A percentile compares a stretch with the other conserved stretches of the same genome.
These are phyloP conservation scores for Candida schatavii DNA, from an alignment of 805 yeast species.

Conservation along the genomic window DNA sequence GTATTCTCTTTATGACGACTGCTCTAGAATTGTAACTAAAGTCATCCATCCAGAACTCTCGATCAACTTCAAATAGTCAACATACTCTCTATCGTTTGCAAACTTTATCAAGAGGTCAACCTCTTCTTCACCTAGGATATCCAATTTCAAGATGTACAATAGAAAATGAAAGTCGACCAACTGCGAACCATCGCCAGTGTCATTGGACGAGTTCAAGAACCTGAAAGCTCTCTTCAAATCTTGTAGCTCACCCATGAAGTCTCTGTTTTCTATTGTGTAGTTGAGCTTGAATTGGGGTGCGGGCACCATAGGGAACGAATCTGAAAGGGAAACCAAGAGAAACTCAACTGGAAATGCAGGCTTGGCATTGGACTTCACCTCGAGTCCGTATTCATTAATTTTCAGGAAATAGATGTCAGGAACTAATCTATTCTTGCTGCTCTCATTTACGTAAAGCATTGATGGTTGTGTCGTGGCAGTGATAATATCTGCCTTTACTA, in stretches of 20 bases:
- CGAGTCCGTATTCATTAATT: constrained; percentile 81
- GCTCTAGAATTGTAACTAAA: constrained; percentile 50
- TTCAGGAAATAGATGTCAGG: constrained; percentile 90
- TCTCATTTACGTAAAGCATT: constrained; percentile 73
- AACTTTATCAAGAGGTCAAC: constrained; percentile 45
- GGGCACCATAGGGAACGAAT: constrained; percentile 80
- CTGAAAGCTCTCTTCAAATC: constrained; percentile 54
- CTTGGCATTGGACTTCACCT: constrained; percentile 84
- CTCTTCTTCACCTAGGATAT: constrained; percentile 58
- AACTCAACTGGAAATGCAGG: constrained; percentile 95
- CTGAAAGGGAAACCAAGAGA: constrained; percentile 79
- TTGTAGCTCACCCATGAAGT: constrained; percentile 69
- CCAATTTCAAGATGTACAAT: constrained; percentile 52
- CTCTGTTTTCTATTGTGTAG: constrained; percentile 82
- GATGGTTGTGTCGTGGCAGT: constrained; percentile 89
- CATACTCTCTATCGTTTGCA: constrained; percentile 40
- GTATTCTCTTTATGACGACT: constrained; percentile 23
- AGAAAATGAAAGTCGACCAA: constrained; percentile 78
- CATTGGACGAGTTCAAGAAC: constrained; percentile 40
- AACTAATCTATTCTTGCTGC: constrained; percentile 74
- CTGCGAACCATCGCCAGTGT: constrained; percentile 22
- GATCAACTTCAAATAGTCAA: constrained; percentile 49
- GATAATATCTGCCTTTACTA: constrained; percentile 81
- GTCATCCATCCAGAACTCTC: constrained; percentile 84
- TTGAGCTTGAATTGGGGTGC: constrained; percentile 47